phyloP scores from a whole-genome alignment of 2,329 filamentous ascomycete species.

The Fusarium poae region DNA sequence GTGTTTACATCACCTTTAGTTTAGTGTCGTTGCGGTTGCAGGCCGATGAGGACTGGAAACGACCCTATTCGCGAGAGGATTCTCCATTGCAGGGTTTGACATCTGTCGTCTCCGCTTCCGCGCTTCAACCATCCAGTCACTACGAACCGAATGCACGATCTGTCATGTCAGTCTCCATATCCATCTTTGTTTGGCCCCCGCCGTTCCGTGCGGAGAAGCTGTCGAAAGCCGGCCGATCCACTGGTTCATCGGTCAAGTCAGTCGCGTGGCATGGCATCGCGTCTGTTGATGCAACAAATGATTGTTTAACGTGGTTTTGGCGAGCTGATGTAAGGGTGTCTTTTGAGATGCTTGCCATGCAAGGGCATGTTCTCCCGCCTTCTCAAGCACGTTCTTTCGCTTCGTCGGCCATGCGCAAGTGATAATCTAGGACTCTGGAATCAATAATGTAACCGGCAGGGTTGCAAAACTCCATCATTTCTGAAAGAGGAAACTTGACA shows the following conservation, averaged over 20 bases:
- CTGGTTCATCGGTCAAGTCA: slow-evolving; percentile 29
- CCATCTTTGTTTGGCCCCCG: slow-evolving; percentile 41
- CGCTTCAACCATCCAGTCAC: slow-evolving; percentile 35
- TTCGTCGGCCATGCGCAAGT: slow-evolving; percentile 1
- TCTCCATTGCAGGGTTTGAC: slow-evolving; percentile 44
- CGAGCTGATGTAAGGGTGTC: slow-evolving; percentile 25
- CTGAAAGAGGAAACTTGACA: slow-evolving; percentile 33
- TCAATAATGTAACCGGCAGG: slow-evolving; percentile 19
- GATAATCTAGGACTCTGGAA: slow-evolving; percentile 18
- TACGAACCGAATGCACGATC: slow-evolving; percentile 46
- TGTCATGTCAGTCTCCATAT: slow-evolving; percentile 39
- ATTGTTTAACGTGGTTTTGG: slow-evolving; percentile 12
- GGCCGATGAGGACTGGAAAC: slow-evolving; percentile 41
- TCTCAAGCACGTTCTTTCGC: slow-evolving; percentile 7
- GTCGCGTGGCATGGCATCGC: slow-evolving; percentile 22
- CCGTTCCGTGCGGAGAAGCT: slow-evolving; percentile 46
- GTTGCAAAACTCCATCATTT: slow-evolving; percentile 21
- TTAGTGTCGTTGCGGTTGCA: slow-evolving; percentile 32
- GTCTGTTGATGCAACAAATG: slow-evolving; percentile 32
- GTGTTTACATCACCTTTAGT: slow-evolving; percentile 35
- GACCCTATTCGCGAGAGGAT: slow-evolving; percentile 47
- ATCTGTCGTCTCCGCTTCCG: slow-evolving; percentile 41
- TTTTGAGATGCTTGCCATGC: slow-evolving; percentile 36
- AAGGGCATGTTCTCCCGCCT: slow-evolving; percentile 20
- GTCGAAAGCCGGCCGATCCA: slow-evolving; percentile 44